phyloP scores from a whole-genome alignment of 768 basidiomycete genomes.

The Cystobasidium onofrii region DNA sequence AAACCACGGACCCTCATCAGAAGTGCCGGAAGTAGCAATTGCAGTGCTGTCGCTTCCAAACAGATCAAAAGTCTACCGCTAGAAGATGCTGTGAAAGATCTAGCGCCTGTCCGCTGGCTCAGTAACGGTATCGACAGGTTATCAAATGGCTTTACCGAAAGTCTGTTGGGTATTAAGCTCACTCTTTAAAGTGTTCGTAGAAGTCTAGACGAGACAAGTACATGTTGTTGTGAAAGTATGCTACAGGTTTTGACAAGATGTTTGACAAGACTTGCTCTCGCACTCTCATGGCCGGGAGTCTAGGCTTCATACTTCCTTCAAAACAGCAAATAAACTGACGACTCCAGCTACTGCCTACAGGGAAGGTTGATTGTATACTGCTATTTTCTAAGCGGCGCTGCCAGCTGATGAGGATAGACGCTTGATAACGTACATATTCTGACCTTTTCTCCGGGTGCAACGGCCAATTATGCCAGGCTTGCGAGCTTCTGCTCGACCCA shows the following conservation, averaged over 20 bases:
- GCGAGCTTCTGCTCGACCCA: slow-evolving; percentile 4
- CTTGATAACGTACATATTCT: too few species aligned
- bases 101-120: neutral
- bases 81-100: neutral
- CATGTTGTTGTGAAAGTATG: neutral
- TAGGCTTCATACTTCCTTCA: too few species aligned
- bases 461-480: neutral
- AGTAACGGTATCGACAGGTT: neutral
- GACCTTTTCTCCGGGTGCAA: too few species aligned
- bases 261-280: neutral
- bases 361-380: too few species aligned
- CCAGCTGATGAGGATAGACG: too few species aligned
- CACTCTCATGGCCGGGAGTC: too few species aligned
- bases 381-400: too few species aligned
- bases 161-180: slow-evolving; percentile 3
- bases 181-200: neutral
- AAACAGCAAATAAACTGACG: too few species aligned
- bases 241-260: neutral
- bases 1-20: neutral
- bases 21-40: neutral
- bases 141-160: slow-evolving; percentile 8
- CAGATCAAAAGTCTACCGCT: neutral
- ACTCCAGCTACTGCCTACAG: too few species aligned
- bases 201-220: neutral
- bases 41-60: neutral